These are phyloP conservation scores for Aspergillus brasiliensis DNA, from an alignment of 2,329 filamentous ascomycete species.

Conservation along the genomic window DNA sequence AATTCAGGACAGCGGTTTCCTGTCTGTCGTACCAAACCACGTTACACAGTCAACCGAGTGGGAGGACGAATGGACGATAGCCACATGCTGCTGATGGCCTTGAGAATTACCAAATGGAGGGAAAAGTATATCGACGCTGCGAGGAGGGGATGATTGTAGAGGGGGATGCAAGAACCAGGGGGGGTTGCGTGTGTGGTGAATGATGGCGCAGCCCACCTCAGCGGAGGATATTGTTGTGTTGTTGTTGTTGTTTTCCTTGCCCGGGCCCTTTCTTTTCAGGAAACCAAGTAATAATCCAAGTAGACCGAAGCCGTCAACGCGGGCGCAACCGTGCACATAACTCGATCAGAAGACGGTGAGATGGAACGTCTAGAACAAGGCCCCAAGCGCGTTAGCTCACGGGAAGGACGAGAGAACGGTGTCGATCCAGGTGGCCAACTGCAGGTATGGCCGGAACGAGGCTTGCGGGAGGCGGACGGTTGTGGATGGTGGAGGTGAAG, in stretches of 20 bases:
- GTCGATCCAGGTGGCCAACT: constrained; percentile 12
- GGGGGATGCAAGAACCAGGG: not conserved
- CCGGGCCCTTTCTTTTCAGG: constrained; percentile 9
- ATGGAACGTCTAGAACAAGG: constrained; percentile 28
- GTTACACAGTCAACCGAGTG: constrained; percentile 37
- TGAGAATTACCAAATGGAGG: constrained; percentile 11
- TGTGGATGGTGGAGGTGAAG: constrained; percentile 1
- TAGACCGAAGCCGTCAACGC: constrained; percentile 18
- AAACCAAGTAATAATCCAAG: constrained; percentile 16
- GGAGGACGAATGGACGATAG: constrained; percentile 35
- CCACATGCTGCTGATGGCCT: constrained; percentile 36
- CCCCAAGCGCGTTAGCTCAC: constrained; percentile 14
- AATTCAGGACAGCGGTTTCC: constrained; percentile 14
- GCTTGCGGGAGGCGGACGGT: constrained; percentile 4
- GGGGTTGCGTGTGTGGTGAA: not conserved
- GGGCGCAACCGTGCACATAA: constrained; percentile 21
- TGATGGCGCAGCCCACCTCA: not conserved
- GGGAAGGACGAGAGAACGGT: constrained; percentile 2
- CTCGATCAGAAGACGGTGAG: constrained; percentile 24
- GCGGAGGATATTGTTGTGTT: constrained; percentile 5
- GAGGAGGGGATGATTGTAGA: not conserved
- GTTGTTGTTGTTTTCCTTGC: not conserved
- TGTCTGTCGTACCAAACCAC: constrained; percentile 33
- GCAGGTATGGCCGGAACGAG: not conserved
- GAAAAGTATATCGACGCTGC: not conserved